A percentile compares a stretch with the other conserved stretches of the same genome.
These are phyloP conservation scores for Mercurialis annua DNA, from an alignment of 345 rosid genomes.

Conservation along the genomic window DNA sequence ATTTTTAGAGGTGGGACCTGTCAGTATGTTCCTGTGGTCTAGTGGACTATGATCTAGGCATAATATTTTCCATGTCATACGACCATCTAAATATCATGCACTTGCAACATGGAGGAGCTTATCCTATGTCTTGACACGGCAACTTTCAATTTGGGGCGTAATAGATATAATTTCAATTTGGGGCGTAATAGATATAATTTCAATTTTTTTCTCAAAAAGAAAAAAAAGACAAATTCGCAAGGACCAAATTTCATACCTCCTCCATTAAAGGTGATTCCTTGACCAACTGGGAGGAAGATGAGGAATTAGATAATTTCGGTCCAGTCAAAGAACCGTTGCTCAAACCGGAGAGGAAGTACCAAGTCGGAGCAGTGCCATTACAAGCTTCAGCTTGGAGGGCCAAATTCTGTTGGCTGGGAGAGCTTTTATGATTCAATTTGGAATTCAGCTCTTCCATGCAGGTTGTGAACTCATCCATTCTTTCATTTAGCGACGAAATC, in stretches of 20 bases:
- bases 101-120: background rate
- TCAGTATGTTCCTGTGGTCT: too few species aligned
- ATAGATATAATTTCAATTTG: background rate
- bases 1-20: too few species aligned
- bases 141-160: background rate
- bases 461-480: slow-evolving; percentile 87
- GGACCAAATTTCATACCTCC: slow-evolving; percentile 49
- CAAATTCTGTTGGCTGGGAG: slow-evolving; percentile 65
- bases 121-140: background rate
- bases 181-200: background rate
- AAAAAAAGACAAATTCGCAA: background rate
- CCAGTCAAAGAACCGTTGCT: slow-evolving; percentile 73
- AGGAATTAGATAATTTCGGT: slow-evolving; percentile 65
- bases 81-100: background rate
- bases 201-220: too few species aligned
- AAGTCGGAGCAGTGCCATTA: slow-evolving; percentile 82
- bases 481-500: slow-evolving; percentile 74
- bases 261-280: slow-evolving; percentile 77
- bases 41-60: too few species aligned
- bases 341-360: slow-evolving; percentile 73
- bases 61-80: too few species aligned
- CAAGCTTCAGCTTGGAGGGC: slow-evolving; percentile 58
- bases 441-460: slow-evolving; percentile 73
- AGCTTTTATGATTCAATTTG: slow-evolving; percentile 48
- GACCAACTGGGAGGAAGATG: slow-evolving; percentile 69